Evolutionary conservation across 306 rosid genomes (phyloP).

Genomic region (Begonia peltatifolia): DNA sequence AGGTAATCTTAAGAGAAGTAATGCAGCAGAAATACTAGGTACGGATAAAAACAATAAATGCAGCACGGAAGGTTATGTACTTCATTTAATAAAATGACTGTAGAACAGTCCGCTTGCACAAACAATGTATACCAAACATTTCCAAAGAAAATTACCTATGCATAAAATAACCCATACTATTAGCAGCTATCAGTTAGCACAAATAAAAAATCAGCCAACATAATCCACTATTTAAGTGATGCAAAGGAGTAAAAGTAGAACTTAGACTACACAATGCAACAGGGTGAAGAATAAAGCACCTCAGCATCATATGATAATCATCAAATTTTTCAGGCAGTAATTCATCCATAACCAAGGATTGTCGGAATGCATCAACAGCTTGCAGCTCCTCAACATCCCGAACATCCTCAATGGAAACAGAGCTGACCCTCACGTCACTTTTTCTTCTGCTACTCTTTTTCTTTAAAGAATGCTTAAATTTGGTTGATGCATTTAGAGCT

Average conservation of each 20-base stretch:
- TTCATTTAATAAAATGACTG: too few species aligned
- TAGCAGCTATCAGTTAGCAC: not conserved
- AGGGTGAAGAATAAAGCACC: slow-evolving; percentile 24
- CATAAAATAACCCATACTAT: not conserved
- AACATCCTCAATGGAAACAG: slow-evolving; percentile 93
- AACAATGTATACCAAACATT: not conserved
- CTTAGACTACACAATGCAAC: not conserved
- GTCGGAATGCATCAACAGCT: slow-evolving; percentile 76
- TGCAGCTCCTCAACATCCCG: slow-evolving; percentile 76
- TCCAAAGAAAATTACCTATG: not conserved
- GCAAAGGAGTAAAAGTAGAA: too few species aligned
- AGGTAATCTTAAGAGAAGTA: too few species aligned
- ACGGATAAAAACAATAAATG: too few species aligned
- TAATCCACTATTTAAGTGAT: not conserved
- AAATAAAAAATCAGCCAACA: not conserved
- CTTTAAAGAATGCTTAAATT: slow-evolving; percentile 77
- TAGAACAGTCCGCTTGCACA: not conserved
- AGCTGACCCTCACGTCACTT: slow-evolving; percentile 81
- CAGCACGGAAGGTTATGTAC: too few species aligned
- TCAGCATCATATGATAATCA: slow-evolving; percentile 86
- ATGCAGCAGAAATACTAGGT: too few species aligned
- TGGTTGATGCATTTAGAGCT: slow-evolving; percentile 86
- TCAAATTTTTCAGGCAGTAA: slow-evolving; percentile 68
- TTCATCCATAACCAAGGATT: slow-evolving; percentile 57
- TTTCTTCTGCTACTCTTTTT: slow-evolving; percentile 74